These are phyloP conservation scores for Microsporum canis DNA, from an alignment of 2,329 filamentous ascomycete species.

Conservation along the genomic window DNA sequence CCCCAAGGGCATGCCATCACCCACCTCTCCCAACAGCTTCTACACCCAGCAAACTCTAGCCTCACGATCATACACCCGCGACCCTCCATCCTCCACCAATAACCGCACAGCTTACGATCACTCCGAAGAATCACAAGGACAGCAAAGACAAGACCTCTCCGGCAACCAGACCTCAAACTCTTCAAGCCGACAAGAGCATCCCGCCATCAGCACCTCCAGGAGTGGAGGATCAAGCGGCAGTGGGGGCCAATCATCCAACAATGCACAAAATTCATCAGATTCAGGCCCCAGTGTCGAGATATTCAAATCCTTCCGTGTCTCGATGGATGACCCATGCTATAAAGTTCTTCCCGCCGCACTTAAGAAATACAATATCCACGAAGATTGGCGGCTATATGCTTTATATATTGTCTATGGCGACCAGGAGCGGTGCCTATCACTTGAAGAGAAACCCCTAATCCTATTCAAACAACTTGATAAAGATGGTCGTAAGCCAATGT, in stretches of 20 bases:
- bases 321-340: slow-evolving; percentile 95
- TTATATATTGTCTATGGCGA: slow-evolving; percentile 98
- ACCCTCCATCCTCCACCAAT: slow-evolving; percentile 16
- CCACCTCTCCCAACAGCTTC: slow-evolving; percentile 34
- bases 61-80: slow-evolving; percentile 34
- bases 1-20: slow-evolving; percentile 37
- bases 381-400: slow-evolving; percentile 93
- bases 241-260: slow-evolving; percentile 5
- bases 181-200: slow-evolving; percentile 23
- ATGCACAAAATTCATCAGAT: slow-evolving; percentile 15
- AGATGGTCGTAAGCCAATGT: slow-evolving; percentile 98
- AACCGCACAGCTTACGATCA: slow-evolving; percentile 29
- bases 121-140: slow-evolving; percentile 26
- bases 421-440: slow-evolving; percentile 81
- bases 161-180: slow-evolving; percentile 21
- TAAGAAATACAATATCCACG: slow-evolving; percentile 97
- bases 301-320: slow-evolving; percentile 97
- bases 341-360: slow-evolving; percentile 92
- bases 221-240: slow-evolving; percentile 15
- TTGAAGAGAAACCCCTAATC: slow-evolving; percentile 89
- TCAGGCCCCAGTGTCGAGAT: slow-evolving; percentile 61
- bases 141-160: slow-evolving; percentile 25
- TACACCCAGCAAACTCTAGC: slow-evolving; percentile 34
- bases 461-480: slow-evolving; percentile 95
- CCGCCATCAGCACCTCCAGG: slow-evolving; percentile 15